phyloP scores from a whole-genome alignment of 2,329 filamentous ascomycete genomes.

The Didymella segeticola region DNA sequence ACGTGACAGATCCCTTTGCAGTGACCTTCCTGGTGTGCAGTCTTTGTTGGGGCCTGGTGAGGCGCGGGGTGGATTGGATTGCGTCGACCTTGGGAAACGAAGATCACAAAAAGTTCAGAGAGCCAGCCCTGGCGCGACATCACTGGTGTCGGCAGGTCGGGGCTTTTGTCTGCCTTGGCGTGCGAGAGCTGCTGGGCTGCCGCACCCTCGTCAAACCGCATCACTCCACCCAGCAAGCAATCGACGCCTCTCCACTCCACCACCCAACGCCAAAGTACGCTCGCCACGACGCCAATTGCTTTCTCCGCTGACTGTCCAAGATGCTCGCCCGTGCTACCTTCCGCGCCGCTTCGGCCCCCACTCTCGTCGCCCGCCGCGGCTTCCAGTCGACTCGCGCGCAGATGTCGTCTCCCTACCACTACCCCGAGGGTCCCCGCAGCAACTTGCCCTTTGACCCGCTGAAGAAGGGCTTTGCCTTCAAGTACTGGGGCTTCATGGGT shows the following conservation, averaged over 20 bases:
- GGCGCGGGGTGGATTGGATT: conserved; percentile 7
- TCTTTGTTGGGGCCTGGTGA: neutral
- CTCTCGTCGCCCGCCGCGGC: conserved; percentile 82
- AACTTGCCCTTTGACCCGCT: conserved; percentile 98
- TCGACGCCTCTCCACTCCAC: conserved; percentile 39
- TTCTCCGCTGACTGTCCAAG: conserved; percentile 57
- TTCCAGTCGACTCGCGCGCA: conserved; percentile 91
- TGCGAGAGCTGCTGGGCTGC: conserved; percentile 11
- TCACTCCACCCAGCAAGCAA: conserved; percentile 20
- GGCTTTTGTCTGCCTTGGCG: conserved; percentile 9
- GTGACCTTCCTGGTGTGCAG: conserved; percentile 7
- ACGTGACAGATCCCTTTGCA: neutral
- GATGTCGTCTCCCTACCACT: conserved; percentile 93
- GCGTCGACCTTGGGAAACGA: neutral
- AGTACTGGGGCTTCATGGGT: conserved; percentile 86
- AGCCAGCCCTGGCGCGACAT: conserved; percentile 2
- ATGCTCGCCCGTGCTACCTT: conserved; percentile 76
- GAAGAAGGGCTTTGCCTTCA: conserved; percentile 80
- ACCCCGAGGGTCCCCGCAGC: conserved; percentile 91
- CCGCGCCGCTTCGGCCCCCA: conserved; percentile 67
- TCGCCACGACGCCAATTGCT: conserved; percentile 32
- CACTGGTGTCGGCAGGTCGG: conserved; percentile 7
- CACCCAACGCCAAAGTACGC: conserved; percentile 41
- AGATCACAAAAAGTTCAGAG: conserved; percentile 15
- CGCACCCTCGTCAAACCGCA: conserved; percentile 16